Evolutionary conservation across 495 filamentous ascomycete genomes (phyloP), one percentile per base, ranked within the genome.

Genomic region (Ascobolus immersus): DNA sequence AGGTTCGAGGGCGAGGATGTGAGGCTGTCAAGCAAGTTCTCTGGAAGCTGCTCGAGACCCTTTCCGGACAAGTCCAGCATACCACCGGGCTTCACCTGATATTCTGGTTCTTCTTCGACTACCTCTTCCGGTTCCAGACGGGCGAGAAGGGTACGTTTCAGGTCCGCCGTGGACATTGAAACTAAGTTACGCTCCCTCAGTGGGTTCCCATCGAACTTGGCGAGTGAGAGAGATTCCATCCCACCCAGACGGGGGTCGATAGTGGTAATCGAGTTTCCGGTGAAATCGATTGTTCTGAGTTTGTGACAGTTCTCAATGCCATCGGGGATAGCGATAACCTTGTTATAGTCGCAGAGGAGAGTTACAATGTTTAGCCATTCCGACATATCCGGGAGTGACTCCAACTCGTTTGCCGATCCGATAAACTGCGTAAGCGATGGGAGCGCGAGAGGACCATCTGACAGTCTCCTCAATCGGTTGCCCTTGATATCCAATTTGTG

Each of bases 171-270:
- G 17, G 61, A 59, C 60, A 91, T 75, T 14, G 57, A 71, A 20
- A 81, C 57, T 35, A 86, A 74, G 49, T 76, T 89, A 42, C 75
- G 78, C 42, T 92, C 81, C 28, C 73, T 59, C 9, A 96, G 53
- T 4, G 86, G 86, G 45, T 96, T 96, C 10, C 77, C 78, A 28
- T 69, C 67, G 22, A 96, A 59, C 8, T 65, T 65, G 24, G 93
- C 61, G 36, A 66, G 69, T 6, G 63, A 59, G 6, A 96, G 56
- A 32, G 54, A 71, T 3, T 79, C 67, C 77, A 94, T 91, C 18
- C 67, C 52, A 4, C 76, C 77, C 37, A 94, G 66, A 42, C 64
- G 65, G 8, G 75, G 62, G 40, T 89, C 78, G 21, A 96, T 44
- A 13, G 64, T 54, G 5, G 64, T 69, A 11, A 96, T 61, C 38